A percentile compares a stretch with the other conserved stretches of the same genome.
These are phyloP conservation scores for Sutorius australiensis DNA, from an alignment of 768 basidiomycete species.

Conservation along the genomic window DNA sequence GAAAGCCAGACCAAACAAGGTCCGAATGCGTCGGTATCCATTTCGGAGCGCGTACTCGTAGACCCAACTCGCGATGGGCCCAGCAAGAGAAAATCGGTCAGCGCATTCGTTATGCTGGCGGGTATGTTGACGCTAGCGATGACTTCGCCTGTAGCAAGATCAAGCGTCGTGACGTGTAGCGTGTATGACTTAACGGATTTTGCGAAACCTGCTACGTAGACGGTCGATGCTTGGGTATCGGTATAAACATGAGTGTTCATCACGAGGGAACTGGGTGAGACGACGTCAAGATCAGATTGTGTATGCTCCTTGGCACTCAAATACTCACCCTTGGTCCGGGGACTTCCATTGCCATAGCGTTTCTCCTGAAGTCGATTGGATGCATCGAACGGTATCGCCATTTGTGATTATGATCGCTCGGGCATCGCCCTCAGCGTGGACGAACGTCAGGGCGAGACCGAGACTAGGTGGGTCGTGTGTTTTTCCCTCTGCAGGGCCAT, in stretches of 20 bases:
- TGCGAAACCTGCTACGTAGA: slow-evolving; percentile 53
- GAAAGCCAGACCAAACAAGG: slow-evolving; percentile 36
- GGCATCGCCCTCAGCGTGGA: slow-evolving; percentile 32
- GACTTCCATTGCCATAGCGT: slow-evolving; percentile 71
- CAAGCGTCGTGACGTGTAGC: slow-evolving; percentile 62
- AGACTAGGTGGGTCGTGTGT: slow-evolving; percentile 51
- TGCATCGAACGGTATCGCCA: slow-evolving; percentile 51
- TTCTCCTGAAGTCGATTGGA: slow-evolving; percentile 51
- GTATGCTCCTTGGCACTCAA: slow-evolving; percentile 31
- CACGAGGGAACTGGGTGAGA: slow-evolving; percentile 49
- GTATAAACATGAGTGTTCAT: slow-evolving; percentile 60
- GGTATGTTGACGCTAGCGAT: slow-evolving; percentile 50
- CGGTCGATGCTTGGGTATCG: slow-evolving; percentile 44
- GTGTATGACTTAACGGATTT: slow-evolving; percentile 50
- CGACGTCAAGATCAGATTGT: not conserved
- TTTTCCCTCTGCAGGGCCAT: slow-evolving; percentile 40
- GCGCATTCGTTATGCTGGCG: slow-evolving; percentile 40
- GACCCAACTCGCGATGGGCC: slow-evolving; percentile 16
- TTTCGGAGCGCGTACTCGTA: not conserved
- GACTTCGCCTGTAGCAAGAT: slow-evolving; percentile 49
- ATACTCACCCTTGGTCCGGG: slow-evolving; percentile 59
- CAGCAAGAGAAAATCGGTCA: slow-evolving; percentile 37
- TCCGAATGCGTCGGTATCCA: slow-evolving; percentile 1
- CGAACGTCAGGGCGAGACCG: slow-evolving; percentile 46
- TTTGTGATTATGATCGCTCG: slow-evolving; percentile 49